Conservation (phyloP, 108 stramenopile genomes). For the Schizochytrium sp. region DNA sequence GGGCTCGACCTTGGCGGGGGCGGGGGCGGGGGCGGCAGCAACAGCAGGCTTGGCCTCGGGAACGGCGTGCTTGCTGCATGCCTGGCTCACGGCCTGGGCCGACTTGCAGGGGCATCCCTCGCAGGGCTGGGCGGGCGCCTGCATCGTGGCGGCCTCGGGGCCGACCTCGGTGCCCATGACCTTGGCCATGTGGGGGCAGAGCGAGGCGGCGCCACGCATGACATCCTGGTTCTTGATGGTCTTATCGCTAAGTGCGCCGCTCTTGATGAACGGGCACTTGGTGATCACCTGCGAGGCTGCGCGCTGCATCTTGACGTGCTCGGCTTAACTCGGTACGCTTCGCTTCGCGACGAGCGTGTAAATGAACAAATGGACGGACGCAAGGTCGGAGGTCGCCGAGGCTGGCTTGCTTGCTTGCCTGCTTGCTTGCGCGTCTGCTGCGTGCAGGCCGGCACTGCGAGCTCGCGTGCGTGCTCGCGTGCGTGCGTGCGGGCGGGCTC, state of each 20-base stretch:
- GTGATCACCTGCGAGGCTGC: not conserved
- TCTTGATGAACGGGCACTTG: slow-evolving; percentile 19
- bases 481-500: too few species aligned
- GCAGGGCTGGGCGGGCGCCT: not conserved
- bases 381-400: too few species aligned
- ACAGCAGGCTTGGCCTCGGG: too few species aligned
- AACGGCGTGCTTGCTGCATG: not conserved
- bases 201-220: not conserved
- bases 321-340: not conserved
- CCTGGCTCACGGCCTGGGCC: not conserved
- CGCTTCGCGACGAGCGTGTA: too few species aligned
- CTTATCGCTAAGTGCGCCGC: not conserved
- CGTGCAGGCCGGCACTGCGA: too few species aligned
- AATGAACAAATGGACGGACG: too few species aligned
- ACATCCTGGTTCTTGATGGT: slow-evolving; percentile 19
- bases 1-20: not conserved
- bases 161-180: not conserved
- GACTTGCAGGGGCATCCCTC: slow-evolving; percentile 3
- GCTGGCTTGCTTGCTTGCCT: too few species aligned
- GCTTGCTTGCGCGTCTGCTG: too few species aligned
- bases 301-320: not conserved
- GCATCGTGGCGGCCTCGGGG: not conserved
- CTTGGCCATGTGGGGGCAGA: slow-evolving; percentile 17
- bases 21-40: too few species aligned
- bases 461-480: too few species aligned